Evolutionary conservation across 306 rosid species (phyloP).

Genomic region (Argentina anserina): DNA sequence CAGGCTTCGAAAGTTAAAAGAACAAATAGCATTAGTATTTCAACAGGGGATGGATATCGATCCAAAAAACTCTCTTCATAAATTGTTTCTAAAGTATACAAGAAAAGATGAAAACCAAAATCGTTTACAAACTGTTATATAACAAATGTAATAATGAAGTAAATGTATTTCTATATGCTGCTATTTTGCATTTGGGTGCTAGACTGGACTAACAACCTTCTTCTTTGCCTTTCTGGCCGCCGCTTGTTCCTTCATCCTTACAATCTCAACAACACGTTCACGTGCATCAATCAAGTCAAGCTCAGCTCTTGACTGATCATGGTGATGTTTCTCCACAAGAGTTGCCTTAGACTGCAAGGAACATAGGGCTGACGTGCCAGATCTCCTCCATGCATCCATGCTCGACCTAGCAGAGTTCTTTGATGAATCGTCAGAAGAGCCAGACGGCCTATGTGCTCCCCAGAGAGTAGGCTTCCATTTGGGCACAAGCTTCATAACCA

Average conservation of each 20-base stretch:
- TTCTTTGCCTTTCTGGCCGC: conserved; percentile 50
- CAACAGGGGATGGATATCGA: not conserved
- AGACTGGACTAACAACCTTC: conserved; percentile 24
- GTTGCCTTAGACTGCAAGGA: conserved; percentile 25
- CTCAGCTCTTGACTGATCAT: conserved; percentile 49
- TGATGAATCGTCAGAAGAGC: conserved; percentile 11
- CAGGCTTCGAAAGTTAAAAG: no score
- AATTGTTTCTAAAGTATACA: not conserved
- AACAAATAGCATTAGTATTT: no score
- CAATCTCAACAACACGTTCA: conserved; percentile 47
- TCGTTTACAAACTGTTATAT: not conserved
- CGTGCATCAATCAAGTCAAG: conserved; percentile 55
- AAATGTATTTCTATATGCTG: not conserved
- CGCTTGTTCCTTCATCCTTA: conserved; percentile 62
- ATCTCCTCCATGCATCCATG: conserved; percentile 10
- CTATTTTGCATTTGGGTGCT: not conserved
- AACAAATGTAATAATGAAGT: not conserved
- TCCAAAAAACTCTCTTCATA: not conserved
- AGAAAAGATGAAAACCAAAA: no score
- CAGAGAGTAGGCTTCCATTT: conserved; percentile 50
- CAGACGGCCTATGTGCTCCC: no score
- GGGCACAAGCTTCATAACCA: conserved; percentile 55
- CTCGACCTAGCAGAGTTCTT: not conserved
- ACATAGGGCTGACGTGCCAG: conserved; percentile 37
- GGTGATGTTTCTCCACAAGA: conserved; percentile 28